Evolutionary conservation across 371 early-diverging fungal species (phyloP), one percentile per base, ranked within the genome.

Genomic region (Synchytrium microbalum): DNA sequence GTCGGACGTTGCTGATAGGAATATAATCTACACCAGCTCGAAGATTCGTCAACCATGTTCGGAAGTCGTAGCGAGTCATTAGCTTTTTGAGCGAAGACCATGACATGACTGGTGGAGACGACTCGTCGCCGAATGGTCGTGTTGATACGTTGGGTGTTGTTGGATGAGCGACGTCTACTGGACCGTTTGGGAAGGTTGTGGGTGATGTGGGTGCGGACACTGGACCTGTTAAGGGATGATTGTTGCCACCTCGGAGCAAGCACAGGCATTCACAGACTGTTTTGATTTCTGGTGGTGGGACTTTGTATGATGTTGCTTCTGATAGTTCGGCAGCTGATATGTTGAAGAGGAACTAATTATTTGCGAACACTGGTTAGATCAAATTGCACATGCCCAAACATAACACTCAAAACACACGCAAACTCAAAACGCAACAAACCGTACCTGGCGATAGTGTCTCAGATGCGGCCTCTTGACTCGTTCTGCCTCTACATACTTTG

Each of bases 231-330:
- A 25, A 14, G 16, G 16, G 19, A 16, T 25, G 19, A 26, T 25
- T 57, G 14, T 14, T 51, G 13, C 57, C 57, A 29, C 33, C 33
- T 13, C 33, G 29, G 19, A 79, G 69, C 31, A 74, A 68, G 57
- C 67, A 67, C 16, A 79, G 69, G 56, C 79, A 79, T 64, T 79
- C 79, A 68, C 79, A 79, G 26, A 79, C 72, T 28, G 70, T 72
- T 58, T 71, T 69, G 56, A 79, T 64, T 59, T 79, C 79, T 33
- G 60, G 66, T 3, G 79, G 79, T 2, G 79, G 75, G 1, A 61
- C 61, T 19, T 72, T 30, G 65, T 73, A 79, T 75, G 76, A 76
- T 38, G 63, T 67, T 1, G 72, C 77, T 56, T 76, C 77, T 28
- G 65, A 70, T 38, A 76, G 13, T 1, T 72, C 71, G 61, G 46